Conservation (phyloP, 78 protist species). For the Thecamonas trahens region DNA sequence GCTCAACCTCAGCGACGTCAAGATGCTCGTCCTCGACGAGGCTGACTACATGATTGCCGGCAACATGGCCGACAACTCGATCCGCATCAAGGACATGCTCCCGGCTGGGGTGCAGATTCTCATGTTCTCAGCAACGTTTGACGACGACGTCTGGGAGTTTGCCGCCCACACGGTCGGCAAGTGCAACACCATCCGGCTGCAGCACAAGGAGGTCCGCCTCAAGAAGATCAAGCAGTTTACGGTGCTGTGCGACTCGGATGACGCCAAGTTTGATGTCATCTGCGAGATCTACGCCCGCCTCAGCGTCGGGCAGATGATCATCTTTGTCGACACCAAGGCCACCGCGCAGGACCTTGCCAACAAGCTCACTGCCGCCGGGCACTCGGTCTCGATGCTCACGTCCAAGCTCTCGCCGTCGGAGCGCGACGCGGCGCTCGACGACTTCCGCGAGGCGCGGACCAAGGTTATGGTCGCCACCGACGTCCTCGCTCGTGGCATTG, state of each 20-base stretch:
- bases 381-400: conserved; percentile 20
- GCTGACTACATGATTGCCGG: conserved; percentile 46
- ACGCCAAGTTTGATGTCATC: conserved; percentile 48
- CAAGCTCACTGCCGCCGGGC: conserved; percentile 22
- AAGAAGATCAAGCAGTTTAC: conserved; percentile 77
- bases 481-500: too few species aligned
- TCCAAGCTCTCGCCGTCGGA: too few species aligned
- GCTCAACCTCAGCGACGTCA: conserved; percentile 21
- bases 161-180: conserved; percentile 32
- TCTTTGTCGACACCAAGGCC: conserved; percentile 37
- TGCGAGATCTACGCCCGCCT: conserved; percentile 63
- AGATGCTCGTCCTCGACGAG: conserved; percentile 74
- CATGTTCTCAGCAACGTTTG: conserved; percentile 72
- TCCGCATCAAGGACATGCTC: conserved; percentile 19
- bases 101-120: conserved; percentile 26
- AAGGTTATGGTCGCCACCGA: too few species aligned
- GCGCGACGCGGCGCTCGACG: conserved; percentile 20
- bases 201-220: conserved; percentile 55
- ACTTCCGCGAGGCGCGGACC: too few species aligned
- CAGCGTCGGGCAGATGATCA: conserved; percentile 67
- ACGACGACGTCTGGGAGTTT: conserved; percentile 16
- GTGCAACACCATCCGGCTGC: conserved; percentile 51
- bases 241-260: conserved; percentile 36
- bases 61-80: conserved; percentile 45
- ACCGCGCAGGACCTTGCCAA: not conserved